These are phyloP conservation scores for Mantamonas sphyraenae DNA, from an alignment of 78 protist genomes.

Conservation along the genomic window DNA sequence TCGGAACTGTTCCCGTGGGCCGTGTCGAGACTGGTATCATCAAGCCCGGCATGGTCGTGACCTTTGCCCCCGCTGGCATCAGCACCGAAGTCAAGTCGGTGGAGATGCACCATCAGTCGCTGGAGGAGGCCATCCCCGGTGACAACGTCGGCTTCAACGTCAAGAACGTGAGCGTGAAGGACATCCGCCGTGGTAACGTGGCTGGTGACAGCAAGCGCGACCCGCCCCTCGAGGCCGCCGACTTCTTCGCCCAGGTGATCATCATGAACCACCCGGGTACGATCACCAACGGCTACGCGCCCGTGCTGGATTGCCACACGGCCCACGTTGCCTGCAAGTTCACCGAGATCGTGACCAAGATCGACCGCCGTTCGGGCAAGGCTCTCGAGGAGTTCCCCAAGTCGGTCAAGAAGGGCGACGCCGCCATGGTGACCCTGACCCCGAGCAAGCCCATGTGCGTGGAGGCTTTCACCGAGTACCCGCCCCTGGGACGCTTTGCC, in stretches of 20 bases:
- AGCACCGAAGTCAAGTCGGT: slow-evolving; percentile 88
- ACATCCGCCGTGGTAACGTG: slow-evolving; percentile 89
- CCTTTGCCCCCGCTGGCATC: slow-evolving; percentile 85
- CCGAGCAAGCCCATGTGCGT: slow-evolving; percentile 94
- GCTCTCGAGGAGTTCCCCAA: slow-evolving; percentile 61
- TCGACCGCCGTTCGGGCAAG: slow-evolving; percentile 87
- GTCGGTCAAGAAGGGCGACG: slow-evolving; percentile 77
- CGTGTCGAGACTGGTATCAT: slow-evolving; percentile 94
- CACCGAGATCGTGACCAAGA: slow-evolving; percentile 65
- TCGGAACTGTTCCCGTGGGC: slow-evolving; percentile 96
- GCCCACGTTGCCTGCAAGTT: slow-evolving; percentile 95
- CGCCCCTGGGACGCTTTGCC: slow-evolving; percentile 98
- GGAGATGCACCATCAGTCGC: slow-evolving; percentile 95
- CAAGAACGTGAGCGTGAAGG: slow-evolving; percentile 85
- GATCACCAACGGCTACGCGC: slow-evolving; percentile 87
- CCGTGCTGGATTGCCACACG: slow-evolving; percentile 95
- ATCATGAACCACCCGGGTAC: slow-evolving; percentile 92
- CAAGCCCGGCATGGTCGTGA: slow-evolving; percentile 79
- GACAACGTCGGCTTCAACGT: slow-evolving; percentile 97
- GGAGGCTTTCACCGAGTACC: slow-evolving; percentile 86
- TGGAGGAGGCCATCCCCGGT: slow-evolving; percentile 84
- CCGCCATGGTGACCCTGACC: slow-evolving; percentile 78
- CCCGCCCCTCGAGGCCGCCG: slow-evolving; percentile 68
- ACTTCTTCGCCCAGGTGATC: slow-evolving; percentile 94
- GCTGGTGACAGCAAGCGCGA: slow-evolving; percentile 75